phyloP scores from a whole-genome alignment of 306 rosid species.

The Fragaria nilgerrensis region DNA sequence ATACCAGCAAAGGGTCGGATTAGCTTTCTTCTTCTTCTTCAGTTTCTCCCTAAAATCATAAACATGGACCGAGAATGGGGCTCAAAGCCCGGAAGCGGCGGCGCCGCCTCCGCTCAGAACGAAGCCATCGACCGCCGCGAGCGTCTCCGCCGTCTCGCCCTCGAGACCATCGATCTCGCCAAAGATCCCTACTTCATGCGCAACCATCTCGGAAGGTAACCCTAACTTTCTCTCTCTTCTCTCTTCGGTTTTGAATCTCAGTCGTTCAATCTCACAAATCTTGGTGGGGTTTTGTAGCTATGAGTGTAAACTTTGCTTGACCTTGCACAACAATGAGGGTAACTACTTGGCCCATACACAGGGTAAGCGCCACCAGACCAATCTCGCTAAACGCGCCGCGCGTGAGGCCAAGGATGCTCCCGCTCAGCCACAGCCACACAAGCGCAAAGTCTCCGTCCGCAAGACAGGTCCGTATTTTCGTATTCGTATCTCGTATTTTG shows the following conservation, averaged over 20 bases:
- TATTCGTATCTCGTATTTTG: neutral
- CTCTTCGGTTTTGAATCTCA: neutral
- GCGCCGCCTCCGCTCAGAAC: conserved; percentile 94
- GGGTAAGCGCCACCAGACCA: conserved; percentile 94
- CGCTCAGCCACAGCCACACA: conserved; percentile 96
- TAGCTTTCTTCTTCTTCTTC: neutral
- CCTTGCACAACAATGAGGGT: conserved; percentile 94
- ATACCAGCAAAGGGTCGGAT: too few relatives aligned
- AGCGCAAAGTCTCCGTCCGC: conserved; percentile 74
- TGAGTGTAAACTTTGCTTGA: conserved; percentile 90
- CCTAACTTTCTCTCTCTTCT: neutral
- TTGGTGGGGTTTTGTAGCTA: conserved; percentile 45
- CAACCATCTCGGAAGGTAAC: conserved; percentile 79
- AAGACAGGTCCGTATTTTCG: conserved; percentile 48
- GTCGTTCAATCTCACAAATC: conserved; percentile 3
- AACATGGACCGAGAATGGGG: conserved; percentile 99
- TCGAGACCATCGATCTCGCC: conserved; percentile 94
- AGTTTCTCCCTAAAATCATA: neutral
- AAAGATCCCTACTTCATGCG: conserved; percentile 98
- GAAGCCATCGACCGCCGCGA: conserved; percentile 97
- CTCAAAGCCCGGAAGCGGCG: conserved; percentile 99
- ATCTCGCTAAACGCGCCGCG: conserved; percentile 89
- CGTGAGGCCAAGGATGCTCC: conserved; percentile 98
- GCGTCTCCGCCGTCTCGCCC: conserved; percentile 89
- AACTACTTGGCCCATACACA: conserved; percentile 97